Evolutionary conservation across 2,329 filamentous ascomycete species (phyloP), one percentile per base, ranked within the genome.

Genomic region (Ramularia endophylla): DNA sequence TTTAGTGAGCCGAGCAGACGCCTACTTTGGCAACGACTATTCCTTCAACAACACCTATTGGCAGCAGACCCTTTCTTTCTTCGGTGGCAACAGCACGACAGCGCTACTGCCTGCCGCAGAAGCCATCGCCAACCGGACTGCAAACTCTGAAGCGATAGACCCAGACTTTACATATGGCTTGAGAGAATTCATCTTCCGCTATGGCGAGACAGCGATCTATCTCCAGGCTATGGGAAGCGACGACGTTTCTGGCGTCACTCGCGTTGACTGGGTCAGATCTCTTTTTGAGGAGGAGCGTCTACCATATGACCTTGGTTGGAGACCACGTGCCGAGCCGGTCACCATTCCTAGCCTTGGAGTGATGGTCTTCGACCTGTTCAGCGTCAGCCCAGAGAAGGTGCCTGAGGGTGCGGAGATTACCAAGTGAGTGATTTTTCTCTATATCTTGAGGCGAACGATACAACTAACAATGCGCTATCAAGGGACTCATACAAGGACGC

Each of bases 161-260:
- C 57, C 56, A n/a, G 54, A 54, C 16, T 64, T 64, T 50, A 60
- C 52, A 2, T 65, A 59, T 34, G 57, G 57, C 9, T 48, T 55
- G 7, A 49, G 57, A 11, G 56, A 64, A 32, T 55, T 59, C 33
- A 43, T 64, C 36, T 53, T 63, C 28, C 53, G 53, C 12, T 64
- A 64, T 42, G 61, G 61, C 34, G 64, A 67, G 52, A 64, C 60
- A 2, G 59, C 61, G 0, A 42, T 66, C n/a, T 66, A 62, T 37
- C 46, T 66, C 20, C 57, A 58, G 22, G 52, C 58, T 2, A 62
- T 67, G 56, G 58, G 61, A 25, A 54, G 56, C 20, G 52, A 61
- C 42, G 58, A 55, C 18, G 38, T 50, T 7, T 56, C 49, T 8
- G 63, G 62, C 9, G 52, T 60, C 18, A 59, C 62, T 2, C 53